Base-by-base conservation (phyloP, 177 flowering plant species). In the Vitis hybrid region DNA sequence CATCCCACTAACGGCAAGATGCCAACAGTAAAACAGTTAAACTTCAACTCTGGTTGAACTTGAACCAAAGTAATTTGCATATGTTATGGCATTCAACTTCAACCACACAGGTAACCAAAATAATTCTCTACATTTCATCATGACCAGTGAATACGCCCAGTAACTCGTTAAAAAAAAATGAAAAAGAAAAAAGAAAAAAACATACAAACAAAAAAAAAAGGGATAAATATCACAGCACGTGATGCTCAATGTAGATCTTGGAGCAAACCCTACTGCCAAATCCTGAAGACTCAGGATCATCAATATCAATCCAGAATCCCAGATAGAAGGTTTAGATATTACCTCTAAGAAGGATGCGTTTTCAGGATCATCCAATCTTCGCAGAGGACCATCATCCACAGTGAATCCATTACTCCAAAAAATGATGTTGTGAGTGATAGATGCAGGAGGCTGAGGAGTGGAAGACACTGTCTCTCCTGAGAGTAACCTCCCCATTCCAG, bases 311-410 rank as follows among this genome's bases (percentile, higher is more conserved):
- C 3, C 13, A 11, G n/a, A 57, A 50, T n/a, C 21, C 5, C 20
- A 11, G 12, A 35, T 5, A 35, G 46, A 35, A 35, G 46, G 46
- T 35, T 27, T 10, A 11, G 21, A 74, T 24, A 58, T 71, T 86
- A 95, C 99, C 99, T 93, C 95, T 71, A 93, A 76, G 78, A 95
- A 93, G 41, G 91, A 54, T 57, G 87, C 91, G 82, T 94, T 94
- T 82, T 85, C 89, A 65, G 98, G 97, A 81, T 94, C 97, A 64
- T 92, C 93, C 83, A 92, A 71, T 73, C 90, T 84, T 79, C 98
- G 81, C 72, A 94, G 73, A 73, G 97, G 98, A 32, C 97, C 98
- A 77, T 92, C 94, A 83, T 92, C 79, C 7, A 92, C 83, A 63
- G 90, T 90, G 74, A 94, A 94, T 5, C 98, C 98, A 81, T 92